These are phyloP conservation scores for Elsinoe ampelina DNA, from an alignment of 2,329 filamentous ascomycete species.

Conservation along the genomic window DNA sequence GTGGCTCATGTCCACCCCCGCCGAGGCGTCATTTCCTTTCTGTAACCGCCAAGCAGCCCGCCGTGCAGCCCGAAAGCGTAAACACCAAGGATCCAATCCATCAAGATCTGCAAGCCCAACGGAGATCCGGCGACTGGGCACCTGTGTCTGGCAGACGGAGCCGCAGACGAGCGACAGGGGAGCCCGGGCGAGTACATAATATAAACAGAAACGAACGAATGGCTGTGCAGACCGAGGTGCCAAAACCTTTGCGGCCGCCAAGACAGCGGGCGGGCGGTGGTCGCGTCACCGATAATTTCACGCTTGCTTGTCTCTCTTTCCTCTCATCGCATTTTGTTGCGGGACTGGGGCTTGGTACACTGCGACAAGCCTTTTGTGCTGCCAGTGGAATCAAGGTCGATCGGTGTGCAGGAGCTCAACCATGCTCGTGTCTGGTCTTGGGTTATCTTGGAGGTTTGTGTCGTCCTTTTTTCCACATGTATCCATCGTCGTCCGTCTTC, in stretches of 20 bases:
- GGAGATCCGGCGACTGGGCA: not conserved
- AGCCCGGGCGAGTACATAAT: not conserved
- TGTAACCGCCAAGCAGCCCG: not conserved
- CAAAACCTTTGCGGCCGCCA: not conserved
- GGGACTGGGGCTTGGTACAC: not conserved
- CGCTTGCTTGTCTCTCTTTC: not conserved
- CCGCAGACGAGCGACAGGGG: not conserved
- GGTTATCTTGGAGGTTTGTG: slow-evolving; percentile 13
- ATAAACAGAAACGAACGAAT: not conserved
- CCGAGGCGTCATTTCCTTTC: not conserved
- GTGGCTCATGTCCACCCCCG: not conserved
- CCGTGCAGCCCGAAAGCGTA: not conserved
- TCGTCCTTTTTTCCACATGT: slow-evolving; percentile 11
- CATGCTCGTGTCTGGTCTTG: slow-evolving; percentile 7
- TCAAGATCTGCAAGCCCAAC: not conserved
- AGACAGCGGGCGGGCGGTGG: no score
- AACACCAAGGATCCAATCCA: slow-evolving; percentile 1
- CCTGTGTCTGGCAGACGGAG: not conserved
- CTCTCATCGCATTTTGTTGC: not conserved
- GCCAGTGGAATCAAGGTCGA: not conserved
- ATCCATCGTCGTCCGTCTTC: slow-evolving; percentile 11
- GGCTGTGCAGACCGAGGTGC: not conserved
- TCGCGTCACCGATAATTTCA: slow-evolving; percentile 7
- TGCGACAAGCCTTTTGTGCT: slow-evolving; percentile 3
- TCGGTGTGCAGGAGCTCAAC: slow-evolving; percentile 2